Evolutionary conservation across 1,139 yeast species (phyloP).

Genomic region (Schizosaccharomyces versatilis): DNA sequence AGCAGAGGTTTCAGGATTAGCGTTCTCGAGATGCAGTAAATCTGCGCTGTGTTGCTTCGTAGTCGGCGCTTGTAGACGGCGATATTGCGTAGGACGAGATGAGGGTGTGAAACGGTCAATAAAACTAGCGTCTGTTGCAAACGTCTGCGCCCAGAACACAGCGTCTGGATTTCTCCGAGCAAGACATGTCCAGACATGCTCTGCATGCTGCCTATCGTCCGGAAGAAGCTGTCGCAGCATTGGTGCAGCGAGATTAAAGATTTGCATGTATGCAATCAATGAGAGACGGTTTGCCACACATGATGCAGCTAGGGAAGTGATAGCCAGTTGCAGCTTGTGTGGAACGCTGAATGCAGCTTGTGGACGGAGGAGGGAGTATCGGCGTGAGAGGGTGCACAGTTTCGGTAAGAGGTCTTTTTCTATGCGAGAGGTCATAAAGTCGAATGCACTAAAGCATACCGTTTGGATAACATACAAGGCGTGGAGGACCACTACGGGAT

Average conservation of each 20-base stretch:
- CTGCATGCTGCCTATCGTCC: neutral
- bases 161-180: neutral
- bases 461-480: constrained; percentile 22
- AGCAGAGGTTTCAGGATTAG: too few species aligned
- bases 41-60: too few species aligned
- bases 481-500: constrained; percentile 21
- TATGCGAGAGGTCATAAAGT: constrained; percentile 23
- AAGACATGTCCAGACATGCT: neutral
- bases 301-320: neutral
- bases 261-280: neutral
- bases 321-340: neutral
- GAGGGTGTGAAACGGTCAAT: too few species aligned
- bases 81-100: too few species aligned
- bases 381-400: neutral
- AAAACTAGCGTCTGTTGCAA: too few species aligned
- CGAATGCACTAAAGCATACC: constrained; percentile 26
- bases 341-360: neutral
- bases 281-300: neutral
- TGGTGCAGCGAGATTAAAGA: neutral
- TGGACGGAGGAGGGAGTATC: neutral
- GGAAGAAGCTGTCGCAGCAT: neutral
- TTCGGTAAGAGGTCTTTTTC: constrained; percentile 6
- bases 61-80: too few species aligned
- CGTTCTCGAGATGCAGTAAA: too few species aligned
- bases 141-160: neutral